Conservation (phyloP, 1,284 basidiomycete genomes). For the Wallemia hederae region DNA sequence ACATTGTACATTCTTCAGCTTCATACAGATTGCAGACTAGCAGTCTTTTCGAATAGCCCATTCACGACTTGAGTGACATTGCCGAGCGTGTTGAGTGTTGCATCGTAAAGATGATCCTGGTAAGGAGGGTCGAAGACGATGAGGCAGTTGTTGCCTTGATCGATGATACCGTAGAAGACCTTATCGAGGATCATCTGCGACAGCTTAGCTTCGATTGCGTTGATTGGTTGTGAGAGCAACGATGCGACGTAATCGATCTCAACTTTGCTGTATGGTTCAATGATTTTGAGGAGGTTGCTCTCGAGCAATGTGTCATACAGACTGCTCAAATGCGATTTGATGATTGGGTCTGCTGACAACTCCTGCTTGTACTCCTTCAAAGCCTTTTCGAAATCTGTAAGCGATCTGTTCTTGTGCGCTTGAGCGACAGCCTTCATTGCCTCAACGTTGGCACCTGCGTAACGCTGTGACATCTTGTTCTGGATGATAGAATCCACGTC, state of each 20-base stretch:
- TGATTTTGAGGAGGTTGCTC: conserved; percentile 75
- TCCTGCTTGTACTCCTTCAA: conserved; percentile 66
- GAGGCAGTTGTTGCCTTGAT: conserved; percentile 76
- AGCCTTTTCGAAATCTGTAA: conserved; percentile 66
- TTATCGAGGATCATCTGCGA: conserved; percentile 98
- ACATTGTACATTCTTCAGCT: neutral
- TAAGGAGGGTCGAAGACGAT: conserved; percentile 63
- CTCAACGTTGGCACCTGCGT: conserved; percentile 51
- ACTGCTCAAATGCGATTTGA: conserved; percentile 69
- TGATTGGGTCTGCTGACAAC: conserved; percentile 71
- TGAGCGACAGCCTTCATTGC: conserved; percentile 81
- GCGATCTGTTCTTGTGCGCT: conserved; percentile 68
- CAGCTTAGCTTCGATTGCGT: conserved; percentile 78
- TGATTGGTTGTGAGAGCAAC: conserved; percentile 59
- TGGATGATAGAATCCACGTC: conserved; percentile 62
- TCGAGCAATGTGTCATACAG: conserved; percentile 85
- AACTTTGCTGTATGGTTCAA: conserved; percentile 79
- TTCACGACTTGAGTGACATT: conserved; percentile 7
- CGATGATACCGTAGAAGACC: conserved; percentile 71
- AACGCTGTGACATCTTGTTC: conserved; percentile 64
- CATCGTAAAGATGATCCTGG: conserved; percentile 26
- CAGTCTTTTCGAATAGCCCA: neutral
- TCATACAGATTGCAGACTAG: neutral
- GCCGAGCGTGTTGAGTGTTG: neutral
- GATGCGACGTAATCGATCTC: conserved; percentile 72